Conservation (phyloP, 1,284 basidiomycete genomes). For the Fomitopsis pinicola region DNA sequence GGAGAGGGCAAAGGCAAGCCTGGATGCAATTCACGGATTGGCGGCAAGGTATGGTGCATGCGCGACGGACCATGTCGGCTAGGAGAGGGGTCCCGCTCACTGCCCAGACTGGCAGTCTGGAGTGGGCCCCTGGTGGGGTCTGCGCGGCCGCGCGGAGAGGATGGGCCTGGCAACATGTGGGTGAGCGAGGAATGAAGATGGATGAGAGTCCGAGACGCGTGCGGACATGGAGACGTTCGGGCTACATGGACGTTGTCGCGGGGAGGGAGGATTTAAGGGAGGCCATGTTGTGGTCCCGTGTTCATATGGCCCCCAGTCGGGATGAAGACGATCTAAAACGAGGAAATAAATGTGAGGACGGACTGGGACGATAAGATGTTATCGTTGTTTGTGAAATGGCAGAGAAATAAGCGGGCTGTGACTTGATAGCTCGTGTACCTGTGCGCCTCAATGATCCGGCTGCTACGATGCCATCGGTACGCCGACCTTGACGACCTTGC, state of each 20-base stretch:
- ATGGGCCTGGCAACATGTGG: neutral
- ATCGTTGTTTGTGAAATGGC: slow-evolving; percentile 20
- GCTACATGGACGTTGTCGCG: slow-evolving; percentile 11
- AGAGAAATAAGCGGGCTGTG: slow-evolving; percentile 14
- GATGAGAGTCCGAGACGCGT: slow-evolving; percentile 10
- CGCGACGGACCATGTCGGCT: slow-evolving; percentile 3
- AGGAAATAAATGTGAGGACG: slow-evolving; percentile 13
- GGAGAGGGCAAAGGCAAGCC: slow-evolving; percentile 40
- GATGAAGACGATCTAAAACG: slow-evolving; percentile 14
- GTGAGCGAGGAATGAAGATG: neutral
- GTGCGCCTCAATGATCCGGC: slow-evolving; percentile 23
- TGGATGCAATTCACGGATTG: slow-evolving; percentile 62
- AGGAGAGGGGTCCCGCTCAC: neutral
- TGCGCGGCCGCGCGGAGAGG: slow-evolving; percentile 3
- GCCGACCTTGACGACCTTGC: slow-evolving; percentile 23
- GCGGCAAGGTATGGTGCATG: slow-evolving; percentile 41
- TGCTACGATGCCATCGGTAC: slow-evolving; percentile 22
- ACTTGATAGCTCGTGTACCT: slow-evolving; percentile 12
- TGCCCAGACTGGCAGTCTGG: neutral
- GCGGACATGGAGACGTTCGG: slow-evolving; percentile 7
- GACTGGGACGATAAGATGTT: slow-evolving; percentile 25
- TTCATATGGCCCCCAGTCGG: slow-evolving; percentile 13
- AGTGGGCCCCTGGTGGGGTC: neutral
- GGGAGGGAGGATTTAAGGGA: slow-evolving; percentile 8
- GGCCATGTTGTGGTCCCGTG: slow-evolving; percentile 19